Evolutionary conservation across 2,329 filamentous ascomycete genomes (phyloP), one percentile per base, ranked within the genome.

Genomic region (Penicillium thymicola): DNA sequence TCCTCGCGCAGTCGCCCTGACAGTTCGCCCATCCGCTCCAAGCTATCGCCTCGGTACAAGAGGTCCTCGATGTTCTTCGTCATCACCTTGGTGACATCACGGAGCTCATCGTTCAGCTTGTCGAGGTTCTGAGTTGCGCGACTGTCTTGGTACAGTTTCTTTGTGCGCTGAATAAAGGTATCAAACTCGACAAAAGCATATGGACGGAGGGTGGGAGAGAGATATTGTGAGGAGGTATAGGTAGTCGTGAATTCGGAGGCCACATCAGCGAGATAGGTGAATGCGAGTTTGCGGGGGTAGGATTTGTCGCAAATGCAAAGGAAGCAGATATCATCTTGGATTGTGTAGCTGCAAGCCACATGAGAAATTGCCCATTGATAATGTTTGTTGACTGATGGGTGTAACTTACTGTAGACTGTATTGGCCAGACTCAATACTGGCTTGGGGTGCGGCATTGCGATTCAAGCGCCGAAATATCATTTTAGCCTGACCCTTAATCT

Each of bases 31-130:
- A 99, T 99, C 69, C 92, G 85, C 78, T 99, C 94, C 65, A 99
- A 78, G 68, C 88, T 94, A 73, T 99, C 94, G 28, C 94, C 94
- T 60, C 95, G 82, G 74, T 99, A 99, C 51, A 99, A 80, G 70
- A 99, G 79, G 75, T 99, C 94, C 81, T 99, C 94, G 66, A 99
- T 97, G 75, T 99, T 99, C 85, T 97, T 97, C 54, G 92, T 97
- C 95, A 99, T 99, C 71, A 99, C 92, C 78, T 97, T 92, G 1
- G 94, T 97, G 54, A 99, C 95, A 76, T 97, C 94, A 74, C 92
- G 89, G 64, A 99, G 84, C 82, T 99, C 95, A 71, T 97, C 91
- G 72, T 99, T 97, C 64, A 99, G 81, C 77, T 93, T 92, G 76
- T 95, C 91, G 56, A 99, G 84, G 76, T 97, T 97, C 77, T 92